Conservation (phyloP, 2,329 filamentous ascomycete genomes). For the Lachnellula subtilissima region DNA sequence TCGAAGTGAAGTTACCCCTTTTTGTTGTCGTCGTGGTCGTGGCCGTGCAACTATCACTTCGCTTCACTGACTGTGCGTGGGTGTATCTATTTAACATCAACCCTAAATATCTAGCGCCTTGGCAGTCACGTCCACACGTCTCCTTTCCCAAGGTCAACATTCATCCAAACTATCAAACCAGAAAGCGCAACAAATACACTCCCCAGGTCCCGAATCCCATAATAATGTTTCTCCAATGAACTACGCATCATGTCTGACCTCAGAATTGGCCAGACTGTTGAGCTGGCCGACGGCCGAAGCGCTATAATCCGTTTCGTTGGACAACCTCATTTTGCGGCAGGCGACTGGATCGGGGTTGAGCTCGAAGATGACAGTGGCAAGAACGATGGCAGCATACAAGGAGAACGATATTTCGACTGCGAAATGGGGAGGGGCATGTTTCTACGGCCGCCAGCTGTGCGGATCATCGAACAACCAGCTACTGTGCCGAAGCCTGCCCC, state of each 20-base stretch:
- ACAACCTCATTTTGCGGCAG: constrained; percentile 70
- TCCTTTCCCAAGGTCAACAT: background rate
- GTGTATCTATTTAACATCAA: background rate
- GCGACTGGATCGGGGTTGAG: constrained; percentile 87
- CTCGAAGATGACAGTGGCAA: constrained; percentile 78
- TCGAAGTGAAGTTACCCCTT: too few species aligned
- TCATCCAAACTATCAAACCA: background rate
- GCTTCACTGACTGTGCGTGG: background rate
- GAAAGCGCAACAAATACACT: background rate
- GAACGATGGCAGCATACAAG: constrained; percentile 89
- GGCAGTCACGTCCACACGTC: background rate
- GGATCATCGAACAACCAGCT: constrained; percentile 49
- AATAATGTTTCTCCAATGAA: constrained; percentile 12
- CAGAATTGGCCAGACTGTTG: constrained; percentile 47
- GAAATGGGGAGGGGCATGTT: constrained; percentile 76
- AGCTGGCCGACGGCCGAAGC: constrained; percentile 71
- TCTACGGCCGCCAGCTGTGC: constrained; percentile 66
- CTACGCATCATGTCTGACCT: constrained; percentile 49
- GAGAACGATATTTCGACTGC: constrained; percentile 85
- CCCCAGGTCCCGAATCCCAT: background rate
- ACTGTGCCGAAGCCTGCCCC: constrained; percentile 30
- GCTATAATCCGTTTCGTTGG: constrained; percentile 80
- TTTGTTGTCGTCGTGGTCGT: background rate
- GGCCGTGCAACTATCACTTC: background rate
- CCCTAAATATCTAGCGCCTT: background rate